Percentiles rank a stretch among this genome's conserved stretches.
phyloP scores from a whole-genome alignment of 352 stramenopile genomes.

The Albugo laibachii region DNA sequence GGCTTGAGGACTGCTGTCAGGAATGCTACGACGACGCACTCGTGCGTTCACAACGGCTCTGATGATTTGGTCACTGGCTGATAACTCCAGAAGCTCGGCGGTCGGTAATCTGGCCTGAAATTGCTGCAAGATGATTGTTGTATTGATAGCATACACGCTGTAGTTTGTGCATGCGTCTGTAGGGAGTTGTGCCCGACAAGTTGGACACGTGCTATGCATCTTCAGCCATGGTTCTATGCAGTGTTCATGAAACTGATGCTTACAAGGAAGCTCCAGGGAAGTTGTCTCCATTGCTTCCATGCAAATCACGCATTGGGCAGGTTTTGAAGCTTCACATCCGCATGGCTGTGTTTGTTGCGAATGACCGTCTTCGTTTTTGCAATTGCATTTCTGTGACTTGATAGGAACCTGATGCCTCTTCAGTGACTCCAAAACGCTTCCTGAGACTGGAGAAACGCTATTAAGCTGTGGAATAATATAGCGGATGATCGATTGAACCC shows the following conservation, averaged over 20 bases:
- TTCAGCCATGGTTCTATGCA: constrained; percentile 78
- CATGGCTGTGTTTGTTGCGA: background rate
- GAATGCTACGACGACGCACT: constrained; percentile 15
- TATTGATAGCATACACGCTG: constrained; percentile 81
- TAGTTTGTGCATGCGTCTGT: constrained; percentile 72
- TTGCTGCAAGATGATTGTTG: constrained; percentile 75
- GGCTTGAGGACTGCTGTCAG: too few species aligned
- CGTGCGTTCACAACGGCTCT: constrained; percentile 69
- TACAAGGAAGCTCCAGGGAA: constrained; percentile 48
- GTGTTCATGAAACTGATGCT: constrained; percentile 54
- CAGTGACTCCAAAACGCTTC: constrained; percentile 35
- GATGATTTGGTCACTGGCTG: constrained; percentile 73
- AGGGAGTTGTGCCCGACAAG: constrained; percentile 56
- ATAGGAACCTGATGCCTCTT: constrained; percentile 12
- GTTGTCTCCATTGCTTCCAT: constrained; percentile 43
- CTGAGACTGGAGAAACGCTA: constrained; percentile 46
- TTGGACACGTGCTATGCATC: constrained; percentile 72
- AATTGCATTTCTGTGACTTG: background rate
- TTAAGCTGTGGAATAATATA: constrained; percentile 81
- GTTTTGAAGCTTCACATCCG: background rate
- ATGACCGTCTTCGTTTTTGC: background rate
- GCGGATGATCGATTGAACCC: constrained; percentile 79
- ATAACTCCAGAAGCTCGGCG: constrained; percentile 52
- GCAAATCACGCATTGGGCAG: constrained; percentile 48
- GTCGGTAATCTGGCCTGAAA: constrained; percentile 59